Conservation (phyloP, 2,329 filamentous ascomycete genomes). For the Hypoxylon sp. region DNA sequence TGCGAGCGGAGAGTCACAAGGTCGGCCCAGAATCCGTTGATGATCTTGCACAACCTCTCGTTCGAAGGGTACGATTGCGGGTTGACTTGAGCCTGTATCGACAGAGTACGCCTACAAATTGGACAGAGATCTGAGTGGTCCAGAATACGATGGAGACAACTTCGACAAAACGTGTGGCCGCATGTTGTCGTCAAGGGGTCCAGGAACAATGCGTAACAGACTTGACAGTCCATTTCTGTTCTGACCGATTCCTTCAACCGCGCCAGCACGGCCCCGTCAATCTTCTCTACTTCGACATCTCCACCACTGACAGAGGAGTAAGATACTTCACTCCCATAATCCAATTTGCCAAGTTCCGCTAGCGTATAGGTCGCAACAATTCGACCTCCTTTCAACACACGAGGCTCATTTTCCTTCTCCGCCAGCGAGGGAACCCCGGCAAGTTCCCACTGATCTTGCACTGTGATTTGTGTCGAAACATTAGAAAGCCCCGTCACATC, state of each 20-base stretch:
- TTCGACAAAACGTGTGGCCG: conserved; percentile 90
- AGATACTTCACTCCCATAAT: conserved; percentile 53
- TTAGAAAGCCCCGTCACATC: conserved; percentile 55
- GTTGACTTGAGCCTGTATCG: conserved; percentile 63
- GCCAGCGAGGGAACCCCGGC: conserved; percentile 61
- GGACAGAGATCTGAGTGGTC: conserved; percentile 86
- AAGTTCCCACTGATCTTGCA: conserved; percentile 58
- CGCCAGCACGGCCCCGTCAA: conserved; percentile 68
- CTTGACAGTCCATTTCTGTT: conserved; percentile 86
- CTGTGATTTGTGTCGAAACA: conserved; percentile 59
- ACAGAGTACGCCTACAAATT: conserved; percentile 79
- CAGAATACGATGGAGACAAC: conserved; percentile 81
- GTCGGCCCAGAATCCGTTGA: conserved; percentile 78
- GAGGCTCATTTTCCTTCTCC: conserved; percentile 53
- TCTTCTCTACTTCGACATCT: conserved; percentile 51
- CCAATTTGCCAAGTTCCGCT: conserved; percentile 60
- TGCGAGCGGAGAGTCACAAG: conserved; percentile 72
- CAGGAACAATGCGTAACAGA: conserved; percentile 86
- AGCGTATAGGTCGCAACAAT: conserved; percentile 77
- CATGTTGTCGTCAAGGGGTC: conserved; percentile 89
- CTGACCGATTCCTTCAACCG: conserved; percentile 74
- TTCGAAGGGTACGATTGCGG: conserved; percentile 69
- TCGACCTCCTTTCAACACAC: conserved; percentile 68
- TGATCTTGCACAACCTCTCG: conserved; percentile 72
- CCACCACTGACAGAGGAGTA: conserved; percentile 51